Base-by-base conservation (phyloP, 208 protist genomes). In the Vickermania ingenoplastis region DNA sequence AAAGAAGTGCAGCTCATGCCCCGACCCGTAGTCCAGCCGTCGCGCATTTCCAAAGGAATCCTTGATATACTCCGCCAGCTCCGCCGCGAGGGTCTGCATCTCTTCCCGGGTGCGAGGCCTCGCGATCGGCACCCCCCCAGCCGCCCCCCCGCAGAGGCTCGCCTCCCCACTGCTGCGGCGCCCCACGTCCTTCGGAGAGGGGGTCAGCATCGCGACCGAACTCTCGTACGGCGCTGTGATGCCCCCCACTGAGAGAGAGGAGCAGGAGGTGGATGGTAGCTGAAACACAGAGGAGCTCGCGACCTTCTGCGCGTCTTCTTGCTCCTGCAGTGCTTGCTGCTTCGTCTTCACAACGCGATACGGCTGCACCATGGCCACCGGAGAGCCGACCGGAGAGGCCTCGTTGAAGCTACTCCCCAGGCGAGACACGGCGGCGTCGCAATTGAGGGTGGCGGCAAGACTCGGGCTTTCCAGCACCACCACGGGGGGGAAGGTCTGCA, bases 11-110 rank as follows among this genome's bases (percentile, higher is more conserved):
- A 97, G 59, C 74, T 99, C 98, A 66, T 99, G 98, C 21, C 98
- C 98, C 4, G 96, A 99, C 55, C 98, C 98, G 70, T 99, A 99
- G 78, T 99, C 98, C 3, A 99, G 97, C 41, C 98, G 86, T 1
- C 76, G 91, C 24, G 64, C 53, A 66, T 99, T 98, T 1, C 98
- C 98, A 53, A 99, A 99, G 28, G 79, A 60, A 53, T 96, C 91
- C 41, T 73, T 63, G 4, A 98, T 61, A 73, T 99, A 99, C 14
- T 67, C 67, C 1, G 62, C 66, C 7, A 99, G 27, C 75, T 98
- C 97, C 30, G 57, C 59, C 27, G 75, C 79, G 29, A 89, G 52
- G 25, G 22, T 23, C 14, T 57, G 53, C 11, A 68, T 41, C 48
- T 65, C 73, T n/a, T 57, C 74, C 0, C 68, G 54, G 7, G 53